Base-by-base conservation (phyloP, 2,329 filamentous ascomycete genomes). In the Dactylella cylindrospora region DNA sequence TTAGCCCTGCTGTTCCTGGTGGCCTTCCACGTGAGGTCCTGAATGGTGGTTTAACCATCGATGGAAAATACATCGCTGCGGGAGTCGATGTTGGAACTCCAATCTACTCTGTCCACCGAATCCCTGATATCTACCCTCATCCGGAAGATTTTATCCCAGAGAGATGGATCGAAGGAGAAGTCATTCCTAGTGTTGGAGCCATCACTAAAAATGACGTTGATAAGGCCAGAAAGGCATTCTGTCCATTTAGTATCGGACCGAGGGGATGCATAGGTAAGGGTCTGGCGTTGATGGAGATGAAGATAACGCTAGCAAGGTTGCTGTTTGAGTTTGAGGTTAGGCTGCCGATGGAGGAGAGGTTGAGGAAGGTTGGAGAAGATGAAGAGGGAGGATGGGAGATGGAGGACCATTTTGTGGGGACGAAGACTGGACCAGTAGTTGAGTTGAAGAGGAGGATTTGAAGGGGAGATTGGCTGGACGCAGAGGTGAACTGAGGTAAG, bases 261-360 rank as follows among this genome's bases (percentile, higher is more conserved):
- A 75, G 85, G 8, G 84, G 84, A 1, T 89, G 85, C 69, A 86
- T 88, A 50, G 85, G 85, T 0, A 88, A 87, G 76, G 78, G 79
- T 0, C 72, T 86, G 36, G 84, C 84, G 1, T 85, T 86, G 67
- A 77, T 80, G 36, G 84, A 87, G 74, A 80, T 86, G 78, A 80
- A 75, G 45, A 78, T 80, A 3, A 80, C 82, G 1, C 71, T 87
- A 50, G 84, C 83, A 26, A 73, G 83, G 10, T 75, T 82, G 15
- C 68, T 87, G 57, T 85, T 76, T 65, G 61, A 80, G 66, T 86
- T 61, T 33, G 47, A 53, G 8, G 47, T 61, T 19, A 41, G 13
- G 26, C 52, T 46, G 28, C 55, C 55, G 12, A 36, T 29, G 2
- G 55, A 61, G 9, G 83, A 62, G 84, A 86, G 62, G 66, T 85